These are phyloP conservation scores for Lippia alba DNA, from an alignment of 305 asterid species.

Conservation along the genomic window DNA sequence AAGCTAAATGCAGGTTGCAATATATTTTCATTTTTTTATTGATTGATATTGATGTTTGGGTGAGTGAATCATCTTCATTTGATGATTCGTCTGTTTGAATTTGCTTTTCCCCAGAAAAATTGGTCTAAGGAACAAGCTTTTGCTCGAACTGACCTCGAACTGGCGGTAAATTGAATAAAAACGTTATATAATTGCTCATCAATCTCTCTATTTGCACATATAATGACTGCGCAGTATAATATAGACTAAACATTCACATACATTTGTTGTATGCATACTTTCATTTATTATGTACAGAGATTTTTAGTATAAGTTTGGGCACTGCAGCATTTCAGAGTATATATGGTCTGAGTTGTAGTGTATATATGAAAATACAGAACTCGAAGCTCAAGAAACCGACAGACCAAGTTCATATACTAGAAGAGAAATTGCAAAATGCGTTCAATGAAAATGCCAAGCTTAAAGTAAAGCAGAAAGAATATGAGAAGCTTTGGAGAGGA, in stretches of 20 bases:
- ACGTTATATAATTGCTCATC: conserved; percentile 10
- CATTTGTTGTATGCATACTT: conserved; percentile 9
- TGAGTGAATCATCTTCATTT: conserved; percentile 7
- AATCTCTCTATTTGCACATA: neutral
- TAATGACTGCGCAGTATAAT: conserved; percentile 12
- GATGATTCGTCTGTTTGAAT: conserved; percentile 22
- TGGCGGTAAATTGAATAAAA: conserved; percentile 61
- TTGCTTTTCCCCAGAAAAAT: conserved; percentile 62
- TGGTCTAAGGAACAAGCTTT: conserved; percentile 95
- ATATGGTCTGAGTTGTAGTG: conserved; percentile 30
- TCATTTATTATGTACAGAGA: conserved; percentile 19
- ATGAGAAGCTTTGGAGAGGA: conserved; percentile 92
- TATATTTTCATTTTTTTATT: neutral
- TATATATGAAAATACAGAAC: conserved; percentile 56
- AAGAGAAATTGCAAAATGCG: conserved; percentile 88
- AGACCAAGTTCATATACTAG: conserved; percentile 68
- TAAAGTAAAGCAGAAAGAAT: conserved; percentile 90
- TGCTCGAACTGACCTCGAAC: conserved; percentile 74
- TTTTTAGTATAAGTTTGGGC: conserved; percentile 22
- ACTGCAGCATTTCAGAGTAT: conserved; percentile 16
- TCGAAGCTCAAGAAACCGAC: conserved; percentile 82
- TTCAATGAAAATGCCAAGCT: conserved; percentile 88
- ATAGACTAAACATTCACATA: neutral
- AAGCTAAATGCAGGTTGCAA: conserved; percentile 87
- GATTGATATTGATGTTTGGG: neutral